These are phyloP conservation scores for Sarcocystis neurona DNA, from an alignment of 169 alveolate genomes.

Conservation along the genomic window DNA sequence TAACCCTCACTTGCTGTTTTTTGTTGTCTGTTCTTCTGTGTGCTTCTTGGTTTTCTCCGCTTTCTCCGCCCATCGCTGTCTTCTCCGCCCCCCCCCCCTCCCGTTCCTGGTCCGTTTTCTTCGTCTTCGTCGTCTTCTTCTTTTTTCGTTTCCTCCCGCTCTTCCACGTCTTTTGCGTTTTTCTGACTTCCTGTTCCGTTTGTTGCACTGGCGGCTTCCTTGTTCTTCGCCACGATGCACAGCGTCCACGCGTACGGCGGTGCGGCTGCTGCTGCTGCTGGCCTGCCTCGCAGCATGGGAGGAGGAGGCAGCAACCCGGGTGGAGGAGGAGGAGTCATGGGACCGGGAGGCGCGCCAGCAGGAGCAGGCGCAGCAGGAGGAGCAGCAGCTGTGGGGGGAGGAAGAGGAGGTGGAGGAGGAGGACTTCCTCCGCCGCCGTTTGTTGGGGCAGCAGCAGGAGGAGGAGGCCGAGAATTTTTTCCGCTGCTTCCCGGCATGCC, in stretches of 20 bases:
- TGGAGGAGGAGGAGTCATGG: not conserved
- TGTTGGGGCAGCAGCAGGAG: not conserved
- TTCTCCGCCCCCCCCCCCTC: not conserved
- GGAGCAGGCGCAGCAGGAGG: not conserved
- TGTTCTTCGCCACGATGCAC: no score
- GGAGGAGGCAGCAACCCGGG: not conserved
- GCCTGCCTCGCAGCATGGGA: not conserved
- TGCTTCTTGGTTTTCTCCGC: not conserved
- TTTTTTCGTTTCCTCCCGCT: no score
- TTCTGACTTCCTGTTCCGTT: not conserved
- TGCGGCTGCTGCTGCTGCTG: not conserved
- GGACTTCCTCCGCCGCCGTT: not conserved
- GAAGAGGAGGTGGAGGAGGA: not conserved
- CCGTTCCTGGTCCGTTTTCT: no score
- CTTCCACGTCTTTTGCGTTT: not conserved
- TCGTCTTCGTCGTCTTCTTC: no score
- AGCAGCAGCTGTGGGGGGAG: not conserved
- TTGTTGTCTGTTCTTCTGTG: not conserved
- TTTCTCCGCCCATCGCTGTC: not conserved
- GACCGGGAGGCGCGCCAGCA: not conserved
- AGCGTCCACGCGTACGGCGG: not conserved
- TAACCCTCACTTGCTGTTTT: not conserved
- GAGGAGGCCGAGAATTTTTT: not conserved
- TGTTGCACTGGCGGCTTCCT: not conserved
- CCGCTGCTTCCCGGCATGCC: not conserved